Percentiles rank a stretch among this genome's conserved stretches.
phyloP scores from a whole-genome alignment of 371 early-diverging fungal genomes.

The Rozella allomycis region DNA sequence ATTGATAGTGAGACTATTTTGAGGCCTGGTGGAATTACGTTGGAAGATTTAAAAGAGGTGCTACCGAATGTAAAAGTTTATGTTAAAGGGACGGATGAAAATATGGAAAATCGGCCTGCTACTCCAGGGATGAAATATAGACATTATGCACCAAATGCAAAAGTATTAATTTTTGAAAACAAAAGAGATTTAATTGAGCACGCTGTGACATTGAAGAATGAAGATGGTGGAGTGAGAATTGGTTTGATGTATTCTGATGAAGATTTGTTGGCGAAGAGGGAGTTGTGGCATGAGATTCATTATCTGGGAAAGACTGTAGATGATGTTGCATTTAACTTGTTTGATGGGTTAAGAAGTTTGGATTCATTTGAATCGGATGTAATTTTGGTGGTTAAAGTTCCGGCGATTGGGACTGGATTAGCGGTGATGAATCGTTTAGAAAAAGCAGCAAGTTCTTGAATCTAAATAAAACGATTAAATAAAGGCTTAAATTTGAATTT shows the following conservation, averaged over 20 bases:
- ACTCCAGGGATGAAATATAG: constrained; percentile 99
- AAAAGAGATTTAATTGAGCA: constrained; percentile 3
- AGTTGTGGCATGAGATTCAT: background rate
- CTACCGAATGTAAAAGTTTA: constrained; percentile 43
- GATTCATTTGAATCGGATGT: constrained; percentile 47
- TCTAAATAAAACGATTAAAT: too few relatives aligned
- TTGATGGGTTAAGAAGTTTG: constrained; percentile 52
- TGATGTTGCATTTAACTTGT: constrained; percentile 53
- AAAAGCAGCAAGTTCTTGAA: constrained; percentile 89
- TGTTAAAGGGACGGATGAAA: constrained; percentile 39
- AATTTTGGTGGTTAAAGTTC: constrained; percentile 56
- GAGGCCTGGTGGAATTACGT: constrained; percentile 93
- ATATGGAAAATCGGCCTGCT: constrained; percentile 24
- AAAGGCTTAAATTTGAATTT: too few relatives aligned
- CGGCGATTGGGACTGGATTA: constrained; percentile 56
- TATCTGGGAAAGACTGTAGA: constrained; percentile 8
- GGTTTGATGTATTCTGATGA: too few relatives aligned
- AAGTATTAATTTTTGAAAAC: constrained; percentile 8
- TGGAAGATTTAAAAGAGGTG: constrained; percentile 39
- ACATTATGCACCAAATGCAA: constrained; percentile 86
- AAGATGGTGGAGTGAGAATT: too few relatives aligned
- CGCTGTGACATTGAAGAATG: too few relatives aligned
- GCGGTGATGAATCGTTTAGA: constrained; percentile 95
- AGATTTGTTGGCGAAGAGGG: too few relatives aligned
- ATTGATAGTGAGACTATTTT: constrained; percentile 43